Conservation (phyloP, 345 rosid species). For the Cardamine occulta region DNA sequence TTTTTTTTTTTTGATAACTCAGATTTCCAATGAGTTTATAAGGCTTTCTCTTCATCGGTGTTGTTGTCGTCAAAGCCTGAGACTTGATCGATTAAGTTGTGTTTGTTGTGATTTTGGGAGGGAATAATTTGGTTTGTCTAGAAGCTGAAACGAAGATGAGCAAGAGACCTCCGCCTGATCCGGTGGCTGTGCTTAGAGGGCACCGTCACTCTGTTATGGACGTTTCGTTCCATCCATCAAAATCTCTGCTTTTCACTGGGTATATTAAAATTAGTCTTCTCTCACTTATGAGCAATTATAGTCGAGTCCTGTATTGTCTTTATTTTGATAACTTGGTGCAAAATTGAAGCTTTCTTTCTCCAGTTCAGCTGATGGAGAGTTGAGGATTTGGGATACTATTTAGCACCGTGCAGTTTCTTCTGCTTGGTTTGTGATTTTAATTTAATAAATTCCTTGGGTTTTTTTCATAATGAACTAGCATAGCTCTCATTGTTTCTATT, state of each 20-base stretch:
- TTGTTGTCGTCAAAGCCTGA: not conserved
- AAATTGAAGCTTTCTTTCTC: constrained; percentile 26
- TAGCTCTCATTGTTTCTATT: not conserved
- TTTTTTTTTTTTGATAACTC: too few species aligned
- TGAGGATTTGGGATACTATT: constrained; percentile 81
- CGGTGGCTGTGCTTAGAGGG: constrained; percentile 87
- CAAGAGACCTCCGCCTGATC: constrained; percentile 81
- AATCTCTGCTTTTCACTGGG: constrained; percentile 78
- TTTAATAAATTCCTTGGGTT: not conserved
- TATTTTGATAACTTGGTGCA: not conserved
- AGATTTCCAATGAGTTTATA: not conserved
- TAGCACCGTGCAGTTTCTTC: constrained; percentile 77
- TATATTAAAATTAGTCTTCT: constrained; percentile 35
- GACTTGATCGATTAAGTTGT: constrained; percentile 4
- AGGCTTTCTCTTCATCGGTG: not conserved
- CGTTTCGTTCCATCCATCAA: constrained; percentile 74
- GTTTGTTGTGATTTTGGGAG: not conserved
- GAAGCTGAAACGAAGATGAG: constrained; percentile 50
- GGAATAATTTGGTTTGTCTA: not conserved
- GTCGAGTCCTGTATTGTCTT: not conserved
- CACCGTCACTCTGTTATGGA: constrained; percentile 90
- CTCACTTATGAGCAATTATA: not conserved
- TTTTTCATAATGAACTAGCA: not conserved
- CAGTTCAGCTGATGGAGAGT: constrained; percentile 90
- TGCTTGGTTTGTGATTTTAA: constrained; percentile 54